Base-by-base conservation (phyloP, 345 rosid species). In the Lepidium africanum region DNA sequence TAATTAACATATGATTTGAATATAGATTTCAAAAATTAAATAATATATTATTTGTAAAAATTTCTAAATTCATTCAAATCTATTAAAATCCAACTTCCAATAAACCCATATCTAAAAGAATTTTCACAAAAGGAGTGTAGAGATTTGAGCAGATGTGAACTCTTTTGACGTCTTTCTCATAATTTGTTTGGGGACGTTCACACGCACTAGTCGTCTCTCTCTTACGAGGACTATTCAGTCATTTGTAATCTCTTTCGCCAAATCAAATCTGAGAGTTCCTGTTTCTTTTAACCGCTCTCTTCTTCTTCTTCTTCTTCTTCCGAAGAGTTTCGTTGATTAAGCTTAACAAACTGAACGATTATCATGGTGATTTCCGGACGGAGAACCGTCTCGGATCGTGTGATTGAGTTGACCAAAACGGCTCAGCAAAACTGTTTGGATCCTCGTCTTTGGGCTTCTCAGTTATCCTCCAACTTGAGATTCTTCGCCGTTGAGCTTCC, bases 381-480 rank as follows among this genome's bases (percentile, higher is more conserved):
- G 59, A 69, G 58, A 63, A 71, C 77, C 68, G 73, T 85, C 25
- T 87, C 91, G 96, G 88, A 87, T 74, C 46, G 63, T 9, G 87
- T 89, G 10, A 63, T 89, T 38, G 85, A 87, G 71, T 71, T 82
- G 21, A 94, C 96, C 13, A 84, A 81, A 81, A 61, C 72, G 50
- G 88, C 97, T 15, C 88, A 86, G 57, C 80, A 75, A 45, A 81
- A 86, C 70, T 81, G 79, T 37, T 55, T 77, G 25, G 97, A 94
- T 61, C 95, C 97, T 33, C 79, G 83, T 62, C 71, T 77, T 3
- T 94, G 96, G 97, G 88, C 87, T 46, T 50, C 81, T 48, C 91
- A 85, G 76, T 68, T 94, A 59, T 80, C 85, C 2, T 78, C 99
- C 32, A 78, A 30, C 40, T 78, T 94, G 63, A 83, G 63, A 77